Conservation (phyloP, 2,329 filamentous ascomycete genomes). For the Boeremia exigua region DNA sequence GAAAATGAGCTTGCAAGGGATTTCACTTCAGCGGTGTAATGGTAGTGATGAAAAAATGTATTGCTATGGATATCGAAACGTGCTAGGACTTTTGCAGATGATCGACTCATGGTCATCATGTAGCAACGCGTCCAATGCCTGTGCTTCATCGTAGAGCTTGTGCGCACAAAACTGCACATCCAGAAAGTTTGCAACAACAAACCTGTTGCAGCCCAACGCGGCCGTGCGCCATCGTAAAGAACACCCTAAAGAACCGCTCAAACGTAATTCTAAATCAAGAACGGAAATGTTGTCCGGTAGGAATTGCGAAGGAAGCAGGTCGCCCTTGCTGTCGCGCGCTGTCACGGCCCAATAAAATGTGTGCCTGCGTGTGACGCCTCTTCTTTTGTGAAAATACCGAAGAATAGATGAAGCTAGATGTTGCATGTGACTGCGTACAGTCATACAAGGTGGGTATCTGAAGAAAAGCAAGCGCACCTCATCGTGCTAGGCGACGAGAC, state of each 20-base stretch:
- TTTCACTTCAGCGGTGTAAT: neutral
- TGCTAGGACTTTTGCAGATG: slow-evolving; percentile 6
- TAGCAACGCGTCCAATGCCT: slow-evolving; percentile 14
- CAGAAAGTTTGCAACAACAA: slow-evolving; percentile 12
- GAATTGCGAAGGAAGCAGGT: slow-evolving; percentile 17
- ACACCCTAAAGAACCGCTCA: slow-evolving; percentile 14
- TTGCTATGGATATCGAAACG: slow-evolving; percentile 13
- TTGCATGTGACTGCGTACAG: slow-evolving; percentile 19
- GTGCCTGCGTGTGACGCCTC: slow-evolving; percentile 19
- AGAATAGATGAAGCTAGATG: slow-evolving; percentile 18
- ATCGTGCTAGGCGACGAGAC: slow-evolving; percentile 18
- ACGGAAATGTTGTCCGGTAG: slow-evolving; percentile 9
- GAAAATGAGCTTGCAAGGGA: slow-evolving; percentile 5
- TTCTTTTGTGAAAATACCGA: slow-evolving; percentile 26
- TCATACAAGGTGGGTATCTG: slow-evolving; percentile 34
- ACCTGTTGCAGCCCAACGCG: slow-evolving; percentile 26
- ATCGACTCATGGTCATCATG: slow-evolving; percentile 8
- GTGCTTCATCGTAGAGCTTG: slow-evolving; percentile 9
- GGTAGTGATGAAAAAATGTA: slow-evolving; percentile 6
- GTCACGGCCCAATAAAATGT: slow-evolving; percentile 15
- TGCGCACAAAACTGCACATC: slow-evolving; percentile 8
- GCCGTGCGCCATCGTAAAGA: slow-evolving; percentile 18
- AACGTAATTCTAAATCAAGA: slow-evolving; percentile 19
- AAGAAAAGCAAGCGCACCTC: slow-evolving; percentile 18
- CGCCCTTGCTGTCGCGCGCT: slow-evolving; percentile 23